Evolutionary conservation across 2,329 filamentous ascomycete genomes (phyloP), one percentile per base, ranked within the genome.

Genomic region (Phyllachora maydis): DNA sequence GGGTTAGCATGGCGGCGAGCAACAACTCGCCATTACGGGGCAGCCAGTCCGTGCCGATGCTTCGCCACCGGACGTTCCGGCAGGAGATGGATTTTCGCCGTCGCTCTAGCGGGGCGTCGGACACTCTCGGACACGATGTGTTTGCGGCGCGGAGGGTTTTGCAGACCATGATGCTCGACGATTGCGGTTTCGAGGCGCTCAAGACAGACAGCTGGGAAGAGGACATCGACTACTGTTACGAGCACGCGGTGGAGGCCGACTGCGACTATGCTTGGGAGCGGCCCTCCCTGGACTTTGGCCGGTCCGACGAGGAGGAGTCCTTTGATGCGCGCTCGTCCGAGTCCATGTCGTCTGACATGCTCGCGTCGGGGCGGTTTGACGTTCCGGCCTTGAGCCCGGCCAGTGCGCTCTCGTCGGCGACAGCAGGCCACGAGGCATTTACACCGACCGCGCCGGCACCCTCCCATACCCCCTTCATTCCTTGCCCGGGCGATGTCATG

Each of bases 201-300:
- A 34, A 40, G 12, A 44, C 45, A 6, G 54, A 58, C 33, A 68
- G 50, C 33, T 75, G 69, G 69, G 69, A 75, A 35, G 66, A 71
- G 24, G 66, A 66, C 30, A 73, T 75, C 30, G 69, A 75, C 37
- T 75, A 72, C 41, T 72, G 65, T 37, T 75, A 75, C 36, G 67
- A 73, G 32, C 64, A 75, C 34, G 68, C 67, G 32, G 65, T 59
- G 8, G 69, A 74, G 39, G 68, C 66, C 6, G 54, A 72, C 40
- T 73, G 65, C 36, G 59, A 73, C 30, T 73, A 69, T 33, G 59
- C 67, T 21, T 73, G 67, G 67, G 63, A 68, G 28, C 57, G 60
- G 10, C 48, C 55, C 3, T 70, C 65, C 0, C 34, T 60, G 24
- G 64, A 68, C 22, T 29, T 50, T 19, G 39, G 34, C 13, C 43